These are phyloP conservation scores for Tricholoma bakamatsutake DNA, from an alignment of 768 basidiomycete species.

Conservation along the genomic window DNA sequence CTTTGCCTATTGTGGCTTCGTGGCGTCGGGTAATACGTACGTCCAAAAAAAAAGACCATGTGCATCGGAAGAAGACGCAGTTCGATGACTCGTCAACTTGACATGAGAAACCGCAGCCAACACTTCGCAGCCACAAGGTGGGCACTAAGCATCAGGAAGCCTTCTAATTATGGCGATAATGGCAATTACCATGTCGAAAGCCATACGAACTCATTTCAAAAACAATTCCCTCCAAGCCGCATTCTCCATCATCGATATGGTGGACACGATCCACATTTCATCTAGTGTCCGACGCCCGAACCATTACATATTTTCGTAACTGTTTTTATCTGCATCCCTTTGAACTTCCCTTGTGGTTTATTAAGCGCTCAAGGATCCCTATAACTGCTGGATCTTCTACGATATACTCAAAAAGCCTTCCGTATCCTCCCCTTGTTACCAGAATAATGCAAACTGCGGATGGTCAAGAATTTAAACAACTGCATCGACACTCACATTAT, in stretches of 20 bases:
- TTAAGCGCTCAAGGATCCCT: background rate
- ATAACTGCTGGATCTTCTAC: background rate
- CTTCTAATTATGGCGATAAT: too few species aligned
- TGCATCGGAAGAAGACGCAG: background rate
- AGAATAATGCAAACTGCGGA: background rate
- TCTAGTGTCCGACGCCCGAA: background rate
- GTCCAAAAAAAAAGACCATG: too few species aligned
- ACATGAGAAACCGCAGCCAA: background rate
- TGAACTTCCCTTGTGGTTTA: background rate
- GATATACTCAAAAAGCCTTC: background rate
- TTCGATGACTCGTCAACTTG: background rate
- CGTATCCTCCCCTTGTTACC: background rate
- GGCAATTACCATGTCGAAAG: background rate
- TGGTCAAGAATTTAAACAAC: constrained; percentile 11
- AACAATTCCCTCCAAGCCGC: too few species aligned
- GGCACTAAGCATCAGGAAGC: background rate
- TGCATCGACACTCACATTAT: constrained; percentile 30
- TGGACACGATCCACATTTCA: background rate
- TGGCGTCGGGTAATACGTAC: too few species aligned
- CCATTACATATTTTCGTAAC: too few species aligned
- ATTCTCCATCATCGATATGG: background rate
- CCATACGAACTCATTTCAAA: too few species aligned
- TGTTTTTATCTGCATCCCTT: background rate
- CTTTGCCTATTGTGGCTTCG: too few species aligned
- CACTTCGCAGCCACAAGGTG: background rate